A percentile compares a stretch with the other conserved stretches of the same genome.
These are phyloP conservation scores for Millerozyma acaciae DNA, from an alignment of 805 yeast species.

Conservation along the genomic window DNA sequence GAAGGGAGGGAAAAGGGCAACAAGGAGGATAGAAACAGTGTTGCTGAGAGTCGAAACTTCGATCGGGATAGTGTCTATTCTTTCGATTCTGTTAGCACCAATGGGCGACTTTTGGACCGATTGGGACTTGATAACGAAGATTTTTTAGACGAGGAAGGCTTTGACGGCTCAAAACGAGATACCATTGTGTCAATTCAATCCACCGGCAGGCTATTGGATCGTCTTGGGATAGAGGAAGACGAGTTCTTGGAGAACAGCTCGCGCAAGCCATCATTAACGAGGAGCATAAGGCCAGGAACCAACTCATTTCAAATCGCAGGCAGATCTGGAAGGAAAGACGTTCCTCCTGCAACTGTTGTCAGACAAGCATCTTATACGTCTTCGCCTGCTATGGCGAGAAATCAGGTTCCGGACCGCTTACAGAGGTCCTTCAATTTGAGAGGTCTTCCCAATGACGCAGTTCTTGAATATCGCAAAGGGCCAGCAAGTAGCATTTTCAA, in stretches of 20 bases:
- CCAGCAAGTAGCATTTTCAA: slow-evolving; percentile 19
- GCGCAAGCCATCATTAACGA: too few species aligned
- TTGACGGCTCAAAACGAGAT: slow-evolving; percentile 12
- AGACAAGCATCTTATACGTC: background rate
- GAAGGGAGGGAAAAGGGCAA: slow-evolving; percentile 8
- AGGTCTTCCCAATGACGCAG: background rate
- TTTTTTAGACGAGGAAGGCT: slow-evolving; percentile 8
- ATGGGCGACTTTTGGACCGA: slow-evolving; percentile 39
- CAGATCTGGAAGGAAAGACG: too few species aligned
- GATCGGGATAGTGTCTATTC: slow-evolving; percentile 40
- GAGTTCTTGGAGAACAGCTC: background rate
- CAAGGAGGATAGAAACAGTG: background rate
- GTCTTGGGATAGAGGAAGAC: slow-evolving; percentile 22
- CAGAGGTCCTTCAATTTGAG: background rate
- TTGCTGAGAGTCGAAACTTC: too few species aligned
- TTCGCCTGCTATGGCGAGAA: background rate
- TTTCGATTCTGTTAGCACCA: slow-evolving; percentile 42
- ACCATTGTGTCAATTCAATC: slow-evolving; percentile 24
- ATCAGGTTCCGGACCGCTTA: background rate
- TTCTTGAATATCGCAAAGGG: slow-evolving; percentile 1
- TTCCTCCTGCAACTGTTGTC: background rate
- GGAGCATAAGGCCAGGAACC: too few species aligned
- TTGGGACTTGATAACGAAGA: slow-evolving; percentile 25
- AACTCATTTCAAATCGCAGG: too few species aligned
- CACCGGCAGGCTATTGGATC: slow-evolving; percentile 28